phyloP scores from a whole-genome alignment of 805 yeast species.

The Sungouiella blattae region DNA sequence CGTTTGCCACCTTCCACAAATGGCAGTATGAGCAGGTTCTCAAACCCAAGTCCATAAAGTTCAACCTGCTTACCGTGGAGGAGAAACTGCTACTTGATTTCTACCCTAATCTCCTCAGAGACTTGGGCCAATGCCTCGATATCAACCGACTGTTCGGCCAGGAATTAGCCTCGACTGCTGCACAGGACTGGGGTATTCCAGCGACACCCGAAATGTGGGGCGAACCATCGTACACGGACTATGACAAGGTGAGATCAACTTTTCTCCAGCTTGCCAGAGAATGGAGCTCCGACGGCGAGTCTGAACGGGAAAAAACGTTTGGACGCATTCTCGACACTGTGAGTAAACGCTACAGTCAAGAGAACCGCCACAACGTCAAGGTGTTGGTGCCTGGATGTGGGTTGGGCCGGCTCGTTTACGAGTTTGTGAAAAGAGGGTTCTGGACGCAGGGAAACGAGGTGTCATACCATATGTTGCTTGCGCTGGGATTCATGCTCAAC shows the following conservation, averaged over 20 bases:
- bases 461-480: slow-evolving; percentile 60
- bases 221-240: slow-evolving; percentile 38
- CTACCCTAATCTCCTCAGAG: slow-evolving; percentile 41
- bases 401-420: slow-evolving; percentile 55
- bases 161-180: slow-evolving; percentile 40
- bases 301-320: slow-evolving; percentile 42
- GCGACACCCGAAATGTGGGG: slow-evolving; percentile 40
- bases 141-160: slow-evolving; percentile 44
- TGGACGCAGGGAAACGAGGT: slow-evolving; percentile 66
- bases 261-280: slow-evolving; percentile 58
- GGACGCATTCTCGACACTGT: slow-evolving; percentile 34
- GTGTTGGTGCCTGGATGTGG: slow-evolving; percentile 66
- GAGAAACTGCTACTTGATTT: slow-evolving; percentile 48
- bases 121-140: slow-evolving; percentile 40
- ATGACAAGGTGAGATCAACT: slow-evolving; percentile 55
- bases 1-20: slow-evolving; percentile 30
- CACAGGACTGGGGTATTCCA: slow-evolving; percentile 49
- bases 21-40: slow-evolving; percentile 33
- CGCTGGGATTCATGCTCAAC: slow-evolving; percentile 54
- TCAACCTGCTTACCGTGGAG: slow-evolving; percentile 26
- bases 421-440: slow-evolving; percentile 53
- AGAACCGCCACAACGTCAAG: slow-evolving; percentile 23
- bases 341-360: slow-evolving; percentile 34
- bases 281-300: slow-evolving; percentile 54
- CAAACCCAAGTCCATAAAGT: slow-evolving; percentile 28